These are phyloP conservation scores for Vigna angularis DNA, from an alignment of 306 rosid species.

Conservation along the genomic window DNA sequence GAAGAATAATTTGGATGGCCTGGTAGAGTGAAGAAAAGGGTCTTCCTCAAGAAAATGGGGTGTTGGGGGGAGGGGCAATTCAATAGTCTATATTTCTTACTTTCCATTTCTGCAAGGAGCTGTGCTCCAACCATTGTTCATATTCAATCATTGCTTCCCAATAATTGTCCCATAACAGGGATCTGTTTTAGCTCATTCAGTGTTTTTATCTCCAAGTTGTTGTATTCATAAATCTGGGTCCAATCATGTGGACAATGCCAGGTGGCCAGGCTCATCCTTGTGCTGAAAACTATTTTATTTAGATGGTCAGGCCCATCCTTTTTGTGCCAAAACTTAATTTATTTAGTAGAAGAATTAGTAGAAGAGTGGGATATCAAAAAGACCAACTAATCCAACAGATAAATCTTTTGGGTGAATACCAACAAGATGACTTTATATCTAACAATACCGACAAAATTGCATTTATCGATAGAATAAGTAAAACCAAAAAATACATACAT, in stretches of 20 bases:
- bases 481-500: conserved; percentile 43
- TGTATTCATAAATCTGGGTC: neutral
- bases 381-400: neutral
- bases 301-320: neutral
- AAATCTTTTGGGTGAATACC: neutral
- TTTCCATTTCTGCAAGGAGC: neutral
- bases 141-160: too few species aligned
- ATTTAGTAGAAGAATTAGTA: neutral
- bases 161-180: neutral
- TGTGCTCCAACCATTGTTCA: neutral
- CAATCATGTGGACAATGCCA: neutral
- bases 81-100: neutral
- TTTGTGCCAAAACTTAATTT: neutral
- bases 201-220: neutral
- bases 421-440: neutral
- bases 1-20: neutral
- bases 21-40: neutral
- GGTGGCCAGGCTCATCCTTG: neutral
- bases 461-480: conserved; percentile 28
- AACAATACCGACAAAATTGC: conserved; percentile 23
- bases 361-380: neutral
- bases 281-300: neutral
- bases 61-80: neutral
- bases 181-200: neutral
- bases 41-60: neutral